Conservation (phyloP, 75 land plant species). For the Isoetes taiwanensis region DNA sequence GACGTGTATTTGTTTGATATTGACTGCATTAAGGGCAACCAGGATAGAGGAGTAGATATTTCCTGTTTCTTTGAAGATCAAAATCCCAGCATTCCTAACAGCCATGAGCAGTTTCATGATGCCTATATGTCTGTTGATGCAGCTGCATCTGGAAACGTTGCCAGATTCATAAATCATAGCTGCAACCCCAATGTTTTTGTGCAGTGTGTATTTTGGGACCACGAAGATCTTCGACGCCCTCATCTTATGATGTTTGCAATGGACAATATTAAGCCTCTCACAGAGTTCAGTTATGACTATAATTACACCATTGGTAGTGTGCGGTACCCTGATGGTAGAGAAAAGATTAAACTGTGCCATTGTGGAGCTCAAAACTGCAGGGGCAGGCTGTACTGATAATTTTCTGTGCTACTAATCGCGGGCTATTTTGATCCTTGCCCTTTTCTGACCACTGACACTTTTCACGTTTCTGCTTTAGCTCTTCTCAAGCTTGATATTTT, state of each 20-base stretch:
- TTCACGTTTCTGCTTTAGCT: too few relatives aligned
- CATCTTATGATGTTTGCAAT: constrained; percentile 60
- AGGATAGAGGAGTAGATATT: constrained; percentile 14
- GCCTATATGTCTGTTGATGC: constrained; percentile 31
- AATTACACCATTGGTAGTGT: constrained; percentile 14
- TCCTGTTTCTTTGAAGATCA: constrained; percentile 20
- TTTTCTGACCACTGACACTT: too few relatives aligned
- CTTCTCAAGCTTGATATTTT: too few relatives aligned
- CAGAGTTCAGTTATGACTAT: constrained; percentile 63
- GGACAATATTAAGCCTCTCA: constrained; percentile 60
- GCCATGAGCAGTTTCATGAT: too few relatives aligned
- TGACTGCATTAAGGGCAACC: constrained; percentile 7
- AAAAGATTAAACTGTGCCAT: constrained; percentile 26
- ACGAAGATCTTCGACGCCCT: constrained; percentile 24
- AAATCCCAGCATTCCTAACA: constrained; percentile 2
- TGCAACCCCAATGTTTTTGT: constrained; percentile 56
- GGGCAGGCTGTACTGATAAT: constrained; percentile 29
- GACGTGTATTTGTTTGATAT: constrained; percentile 41
- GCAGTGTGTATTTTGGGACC: constrained; percentile 44
- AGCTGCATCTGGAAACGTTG: constrained; percentile 43
- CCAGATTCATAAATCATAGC: constrained; percentile 79
- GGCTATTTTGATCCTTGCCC: too few relatives aligned
- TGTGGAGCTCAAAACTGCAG: constrained; percentile 54
- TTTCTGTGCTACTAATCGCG: too few relatives aligned
- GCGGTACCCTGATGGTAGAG: neutral